phyloP scores from a whole-genome alignment of 2,329 filamentous ascomycete species.

The Xylariaceae sp. region DNA sequence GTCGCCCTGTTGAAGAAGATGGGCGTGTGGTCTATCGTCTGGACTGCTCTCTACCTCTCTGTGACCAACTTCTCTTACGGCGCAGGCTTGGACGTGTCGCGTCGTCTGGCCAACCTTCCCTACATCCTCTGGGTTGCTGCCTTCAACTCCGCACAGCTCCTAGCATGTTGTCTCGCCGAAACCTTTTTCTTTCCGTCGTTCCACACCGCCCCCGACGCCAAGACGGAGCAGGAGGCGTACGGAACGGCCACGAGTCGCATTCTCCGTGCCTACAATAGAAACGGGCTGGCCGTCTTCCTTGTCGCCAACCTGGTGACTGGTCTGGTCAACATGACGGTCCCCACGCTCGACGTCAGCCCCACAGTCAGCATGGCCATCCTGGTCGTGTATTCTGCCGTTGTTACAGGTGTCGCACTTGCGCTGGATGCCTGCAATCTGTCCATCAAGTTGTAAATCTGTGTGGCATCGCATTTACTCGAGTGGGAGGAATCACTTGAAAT shows the following conservation, averaged over 20 bases:
- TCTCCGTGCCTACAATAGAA: constrained; percentile 82
- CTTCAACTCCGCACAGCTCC: constrained; percentile 83
- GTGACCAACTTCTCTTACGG: constrained; percentile 69
- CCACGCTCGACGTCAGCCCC: constrained; percentile 71
- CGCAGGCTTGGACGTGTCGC: constrained; percentile 73
- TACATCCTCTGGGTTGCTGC: constrained; percentile 92
- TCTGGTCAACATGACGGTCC: constrained; percentile 80
- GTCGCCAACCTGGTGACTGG: constrained; percentile 88
- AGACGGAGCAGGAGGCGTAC: constrained; percentile 62
- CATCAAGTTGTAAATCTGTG: constrained; percentile 60
- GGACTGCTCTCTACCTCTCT: constrained; percentile 68
- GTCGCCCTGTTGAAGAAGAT: constrained; percentile 62
- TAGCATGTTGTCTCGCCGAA: constrained; percentile 76
- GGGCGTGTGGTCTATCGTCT: constrained; percentile 61
- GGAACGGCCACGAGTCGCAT: constrained; percentile 73
- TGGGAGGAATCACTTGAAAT: not conserved
- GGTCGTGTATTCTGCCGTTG: constrained; percentile 63
- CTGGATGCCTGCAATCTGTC: constrained; percentile 66
- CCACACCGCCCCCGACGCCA: constrained; percentile 54
- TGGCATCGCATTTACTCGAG: too few species aligned
- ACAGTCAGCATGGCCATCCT: constrained; percentile 70
- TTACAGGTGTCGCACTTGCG: constrained; percentile 66
- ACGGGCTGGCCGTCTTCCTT: constrained; percentile 82
- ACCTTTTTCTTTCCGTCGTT: constrained; percentile 72
- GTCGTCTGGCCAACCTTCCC: constrained; percentile 86